Base-by-base conservation (phyloP, 768 basidiomycete genomes). In the Tephrocybe sp. region DNA sequence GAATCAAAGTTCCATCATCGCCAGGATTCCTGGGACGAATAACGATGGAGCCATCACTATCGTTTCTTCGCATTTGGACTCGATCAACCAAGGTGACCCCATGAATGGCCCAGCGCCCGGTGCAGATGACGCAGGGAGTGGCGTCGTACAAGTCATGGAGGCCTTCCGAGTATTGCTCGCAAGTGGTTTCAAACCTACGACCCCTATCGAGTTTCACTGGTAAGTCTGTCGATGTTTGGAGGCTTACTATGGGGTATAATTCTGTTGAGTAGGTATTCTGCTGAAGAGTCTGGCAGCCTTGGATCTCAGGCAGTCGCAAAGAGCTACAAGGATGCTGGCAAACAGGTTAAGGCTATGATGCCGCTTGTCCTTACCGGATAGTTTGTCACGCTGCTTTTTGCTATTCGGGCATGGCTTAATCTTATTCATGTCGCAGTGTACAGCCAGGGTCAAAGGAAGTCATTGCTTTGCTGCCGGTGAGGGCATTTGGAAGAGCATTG, bases 201-300 rank as follows among this genome's bases (percentile, higher is more conserved):
- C 66, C 23, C 68, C 76, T 17, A 61, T 79, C 30, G 75, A 79
- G 47, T 77, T 77, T 52, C 76, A 78, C 45, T 79, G 75, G 77
- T 79, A 69, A 0, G 53, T 49, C n/a, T 32, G 4, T n/a, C 1
- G 16, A n/a, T 34, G 26, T 16, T 3, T 5, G 32, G 33, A 8
- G 8, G 10, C 2, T 22, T 23, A 34, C 12, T 23, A 8, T 9
- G 33, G 31, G 38, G 17, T 17, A 40, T 19, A 30, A 6, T 31
- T 31, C n/a, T 14, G 2, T 22, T 12, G 13, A 16, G 17, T 23
- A 58, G 54, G 53, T 58, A 52, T 52, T 69, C 74, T 17, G 75
- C 68, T 33, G 74, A 77, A 20, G 80, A 81, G 57, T 72, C 70
- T 32, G 82, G 82, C 9, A 69, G 80, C 11, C 57, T 70, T 44